Base-by-base conservation (phyloP, 2,329 filamentous ascomycete species). In the Neofusicoccum laricinum region DNA sequence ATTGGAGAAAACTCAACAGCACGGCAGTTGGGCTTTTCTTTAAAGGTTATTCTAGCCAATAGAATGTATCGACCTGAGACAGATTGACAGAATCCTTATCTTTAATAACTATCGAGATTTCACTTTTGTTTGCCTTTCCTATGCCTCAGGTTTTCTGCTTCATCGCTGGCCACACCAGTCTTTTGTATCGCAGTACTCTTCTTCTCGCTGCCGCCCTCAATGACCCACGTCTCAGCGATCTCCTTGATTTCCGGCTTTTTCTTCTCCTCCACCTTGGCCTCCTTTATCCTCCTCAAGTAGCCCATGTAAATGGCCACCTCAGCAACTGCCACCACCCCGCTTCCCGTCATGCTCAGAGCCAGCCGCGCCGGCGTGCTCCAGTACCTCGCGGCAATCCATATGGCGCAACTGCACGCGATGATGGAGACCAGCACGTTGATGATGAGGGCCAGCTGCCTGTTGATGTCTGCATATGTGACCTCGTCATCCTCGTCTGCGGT, bases 361-460 rank as follows among this genome's bases (percentile, higher is more conserved):
- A 95, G 73, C 30, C 91, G 81, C 48, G 87, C 84, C 0, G 90
- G 87, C 1, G 89, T 85, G 67, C 84, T 88, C 91, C 90, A 94
- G 84, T 90, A 91, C 58, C 88, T 82, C 1, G 89, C 89, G 15
- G 85, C 84, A n/a, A 93, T 83, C 91, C 91, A 95, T 38, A 95
- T 84, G 7, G 90, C 91, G 2, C 85, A 87, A 2, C 88, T 90
- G 58, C 90, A 90, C 49, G 93, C 91, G 2, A 94, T 80, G 61
- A 97, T 90, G 59, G 92, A 96, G 61, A 97, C 83, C 43, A 97
- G 79, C 58, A 98, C 92, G 75, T 98, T 99, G 71, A 96, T 84
- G 59, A 98, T 92, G 7, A 98, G 82, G 46, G 90, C 88, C 64
- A 95, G 79, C 71, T 95, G 92, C n/a, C 90, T 84, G 73, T 94